These are phyloP conservation scores for Phytopythium oedochilum DNA, from an alignment of 352 stramenopile species.

Conservation along the genomic window DNA sequence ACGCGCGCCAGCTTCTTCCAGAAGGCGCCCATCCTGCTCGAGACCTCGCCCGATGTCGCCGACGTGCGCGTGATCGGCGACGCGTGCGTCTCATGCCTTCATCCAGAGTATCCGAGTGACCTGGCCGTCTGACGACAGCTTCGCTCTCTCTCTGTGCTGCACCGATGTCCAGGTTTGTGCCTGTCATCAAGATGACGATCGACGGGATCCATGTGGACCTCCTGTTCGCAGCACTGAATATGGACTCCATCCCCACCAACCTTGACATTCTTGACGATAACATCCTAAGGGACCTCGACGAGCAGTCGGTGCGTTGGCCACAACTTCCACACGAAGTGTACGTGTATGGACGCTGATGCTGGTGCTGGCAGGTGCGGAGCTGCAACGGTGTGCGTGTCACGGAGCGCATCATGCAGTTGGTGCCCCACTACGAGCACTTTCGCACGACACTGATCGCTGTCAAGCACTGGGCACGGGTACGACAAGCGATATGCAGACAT, in stretches of 20 bases:
- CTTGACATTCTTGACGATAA: constrained; percentile 82
- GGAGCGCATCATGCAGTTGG: constrained; percentile 91
- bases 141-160: too few species aligned
- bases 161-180: constrained; percentile 83
- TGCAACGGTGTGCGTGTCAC: constrained; percentile 96
- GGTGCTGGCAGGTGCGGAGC: constrained; percentile 59
- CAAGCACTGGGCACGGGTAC: constrained; percentile 87
- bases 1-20: constrained; percentile 86
- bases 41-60: constrained; percentile 63
- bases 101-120: not conserved
- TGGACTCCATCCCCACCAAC: constrained; percentile 52
- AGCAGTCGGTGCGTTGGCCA: constrained; percentile 45
- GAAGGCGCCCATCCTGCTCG: constrained; percentile 72
- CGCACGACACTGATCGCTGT: constrained; percentile 88
- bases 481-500: not conserved
- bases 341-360: too few species aligned
- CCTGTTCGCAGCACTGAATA: constrained; percentile 85
- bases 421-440: constrained; percentile 85
- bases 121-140: not conserved
- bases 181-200: constrained; percentile 94
- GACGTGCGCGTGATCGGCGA: constrained; percentile 81
- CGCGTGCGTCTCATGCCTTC: constrained; percentile 65
- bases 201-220: constrained; percentile 91
- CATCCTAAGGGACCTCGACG: constrained; percentile 88
- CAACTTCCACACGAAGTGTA: too few species aligned